Base-by-base conservation (phyloP, 306 rosid species). In the Betula pendula region DNA sequence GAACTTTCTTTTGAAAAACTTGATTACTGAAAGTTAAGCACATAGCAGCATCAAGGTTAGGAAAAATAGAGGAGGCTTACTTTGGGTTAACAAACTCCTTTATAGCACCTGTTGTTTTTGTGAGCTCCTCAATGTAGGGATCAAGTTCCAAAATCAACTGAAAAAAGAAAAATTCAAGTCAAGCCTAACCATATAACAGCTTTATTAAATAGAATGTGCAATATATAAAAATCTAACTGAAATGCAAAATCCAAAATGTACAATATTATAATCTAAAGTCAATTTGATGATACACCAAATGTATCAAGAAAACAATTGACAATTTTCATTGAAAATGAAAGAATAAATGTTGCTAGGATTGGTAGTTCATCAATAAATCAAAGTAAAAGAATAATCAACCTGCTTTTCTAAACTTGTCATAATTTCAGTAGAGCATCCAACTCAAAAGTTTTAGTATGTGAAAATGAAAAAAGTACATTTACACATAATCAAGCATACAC, bases 11-110 rank as follows among this genome's bases (percentile, higher is more conserved):
- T 62, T 62, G 38, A 5, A 62, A 31, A 31, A 17, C 38, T 62
- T 62, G 1, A 62, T 15, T 16, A 33, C 44, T 6, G 44, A 13
- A 59, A 59, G 67, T 27, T 58, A 59, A 14, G 58, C 58, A 59
- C 38, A 25, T 27, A 62, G 40, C 55, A 70, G 58, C 67, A 31
- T 29, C 19, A 73, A 73, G 75, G 43, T 58, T 76, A 55, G 44
- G 17, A 45, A 45, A 62, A 55, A 53, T 33, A 76, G 76, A 62
- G 75, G 76, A 84, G 75, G 68, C 79, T 81, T 92, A 95, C 99
- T 95, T 95, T 82, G 99, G 99, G 79, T 95, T 95, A 44, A 95
- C 97, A 65, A 95, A 95, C 90, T 95, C 99, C 80, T 88, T 78
- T 74, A 95, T 92, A 72, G 93, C 87, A 72, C 99, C 97, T 78